A percentile compares a stretch with the other conserved stretches of the same genome.
phyloP scores from a whole-genome alignment of 2,329 filamentous ascomycete species.

The Neonectria ditissima region DNA sequence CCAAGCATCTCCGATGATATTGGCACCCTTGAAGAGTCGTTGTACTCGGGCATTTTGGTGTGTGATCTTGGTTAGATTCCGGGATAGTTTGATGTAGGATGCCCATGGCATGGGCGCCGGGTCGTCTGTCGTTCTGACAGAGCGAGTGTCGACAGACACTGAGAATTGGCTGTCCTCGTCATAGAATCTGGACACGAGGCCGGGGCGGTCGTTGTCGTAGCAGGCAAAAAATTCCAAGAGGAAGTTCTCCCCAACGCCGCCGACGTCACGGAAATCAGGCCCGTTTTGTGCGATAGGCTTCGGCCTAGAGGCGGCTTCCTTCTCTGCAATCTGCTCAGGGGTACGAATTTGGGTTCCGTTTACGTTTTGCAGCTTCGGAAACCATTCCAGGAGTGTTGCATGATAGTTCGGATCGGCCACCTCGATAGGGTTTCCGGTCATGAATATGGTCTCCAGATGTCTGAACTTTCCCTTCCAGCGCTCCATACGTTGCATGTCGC shows the following conservation, averaged over 20 bases:
- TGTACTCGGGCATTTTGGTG: slow-evolving; percentile 70
- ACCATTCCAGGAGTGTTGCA: slow-evolving; percentile 81
- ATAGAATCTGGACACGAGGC: slow-evolving; percentile 76
- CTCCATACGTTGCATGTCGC: slow-evolving; percentile 73
- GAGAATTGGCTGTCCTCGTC: slow-evolving; percentile 82
- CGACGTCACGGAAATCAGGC: slow-evolving; percentile 79
- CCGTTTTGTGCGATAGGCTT: slow-evolving; percentile 71
- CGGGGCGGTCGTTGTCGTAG: slow-evolving; percentile 78
- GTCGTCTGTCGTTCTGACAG: slow-evolving; percentile 60
- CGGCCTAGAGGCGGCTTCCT: slow-evolving; percentile 62
- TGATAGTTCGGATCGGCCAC: slow-evolving; percentile 69
- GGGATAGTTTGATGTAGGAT: slow-evolving; percentile 79
- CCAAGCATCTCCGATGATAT: slow-evolving; percentile 77
- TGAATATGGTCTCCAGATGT: slow-evolving; percentile 82
- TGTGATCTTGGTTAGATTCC: slow-evolving; percentile 80
- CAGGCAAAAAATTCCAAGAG: slow-evolving; percentile 78
- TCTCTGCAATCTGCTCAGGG: slow-evolving; percentile 73
- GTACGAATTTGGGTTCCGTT: slow-evolving; percentile 82
- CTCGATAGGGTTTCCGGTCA: slow-evolving; percentile 82
- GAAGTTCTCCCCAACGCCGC: slow-evolving; percentile 80
- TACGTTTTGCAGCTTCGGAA: slow-evolving; percentile 81
- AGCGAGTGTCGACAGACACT: slow-evolving; percentile 74
- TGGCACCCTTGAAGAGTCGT: slow-evolving; percentile 73
- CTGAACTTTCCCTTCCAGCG: slow-evolving; percentile 85
- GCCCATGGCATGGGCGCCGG: slow-evolving; percentile 72